Evolutionary conservation across 2,329 filamentous ascomycete species (phyloP), one percentile per base, ranked within the genome.

Genomic region (Fusarium sp.): DNA sequence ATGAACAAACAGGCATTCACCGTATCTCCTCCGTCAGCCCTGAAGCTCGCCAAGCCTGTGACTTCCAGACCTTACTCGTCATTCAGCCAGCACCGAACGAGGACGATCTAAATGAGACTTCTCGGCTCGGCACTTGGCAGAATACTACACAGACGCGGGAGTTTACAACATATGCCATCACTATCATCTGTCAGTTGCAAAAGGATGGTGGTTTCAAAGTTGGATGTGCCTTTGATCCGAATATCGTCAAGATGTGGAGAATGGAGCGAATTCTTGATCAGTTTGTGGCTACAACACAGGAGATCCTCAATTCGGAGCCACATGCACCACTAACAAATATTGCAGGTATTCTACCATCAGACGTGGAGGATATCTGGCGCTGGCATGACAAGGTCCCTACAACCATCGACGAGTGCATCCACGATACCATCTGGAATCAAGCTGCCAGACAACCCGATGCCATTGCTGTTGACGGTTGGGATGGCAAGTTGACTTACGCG

Each of bases 251-350:
- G 22, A 52, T 6, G 6, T 58, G 41, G 55, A 58, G 47, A 35
- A 51, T 58, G 47, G 40, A 52, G 33, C n/a, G 55, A 10, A 51
- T 58, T 47, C 40, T 52, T 7, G 47, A 58, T 7, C 41, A 60
- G n/a, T 61, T 71, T 13, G 28, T 62, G 15, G 33, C 40, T 19
- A 22, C 43, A 20, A 51, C 50, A 6, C 20, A 58, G 6, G 24
- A 51, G 20, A 35, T 45, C 20, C 45, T 56, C 14, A 35, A 26
- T 9, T n/a, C 17, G 7, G 17, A 26, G 20, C 45, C 45, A 5
- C 37, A 49, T 9, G 20, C 28, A 10, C 28, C 39, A n/a, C 22
- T 56, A 8, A 20, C 19, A 3, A 30, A 37, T 7, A 30, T 44
- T 13, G 28, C 15, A 13, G 39, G 37, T 32, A 17, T 49, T 9